Evolutionary conservation across 2,329 filamentous ascomycete genomes (phyloP).

Genomic region (Botrytis tulipae): DNA sequence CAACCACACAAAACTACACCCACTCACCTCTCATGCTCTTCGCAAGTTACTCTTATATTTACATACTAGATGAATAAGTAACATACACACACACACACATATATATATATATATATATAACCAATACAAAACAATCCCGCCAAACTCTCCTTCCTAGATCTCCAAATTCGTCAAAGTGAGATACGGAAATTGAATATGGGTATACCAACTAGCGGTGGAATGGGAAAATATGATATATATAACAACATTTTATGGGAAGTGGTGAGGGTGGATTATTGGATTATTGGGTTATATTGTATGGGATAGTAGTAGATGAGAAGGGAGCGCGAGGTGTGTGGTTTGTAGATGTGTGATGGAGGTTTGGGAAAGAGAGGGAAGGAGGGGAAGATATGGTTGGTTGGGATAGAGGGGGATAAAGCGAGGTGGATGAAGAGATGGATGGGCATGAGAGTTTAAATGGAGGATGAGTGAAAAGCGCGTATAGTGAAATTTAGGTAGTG

Average conservation of each 20-base stretch:
- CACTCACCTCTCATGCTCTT: neutral
- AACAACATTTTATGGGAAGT: neutral
- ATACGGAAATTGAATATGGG: no score
- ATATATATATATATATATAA: no score
- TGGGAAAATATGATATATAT: neutral
- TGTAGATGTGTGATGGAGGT: conserved; percentile 13
- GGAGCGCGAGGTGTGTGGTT: neutral
- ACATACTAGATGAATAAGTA: neutral
- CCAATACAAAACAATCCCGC: neutral
- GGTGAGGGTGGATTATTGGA: neutral
- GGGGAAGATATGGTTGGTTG: no score
- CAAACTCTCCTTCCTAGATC: neutral
- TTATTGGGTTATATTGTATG: no score
- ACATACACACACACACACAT: no score
- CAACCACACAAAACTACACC: no score
- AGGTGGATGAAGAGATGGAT: no score
- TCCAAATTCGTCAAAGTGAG: rapidly evolving
- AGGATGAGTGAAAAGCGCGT: neutral
- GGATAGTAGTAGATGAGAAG: neutral
- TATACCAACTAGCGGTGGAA: neutral
- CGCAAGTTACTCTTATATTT: neutral
- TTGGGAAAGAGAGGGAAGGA: no score
- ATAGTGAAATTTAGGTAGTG: neutral
- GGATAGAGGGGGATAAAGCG: neutral
- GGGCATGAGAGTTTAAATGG: neutral